Conservation (phyloP, 2,329 filamentous ascomycete genomes). For the Exophiala mesophila region DNA sequence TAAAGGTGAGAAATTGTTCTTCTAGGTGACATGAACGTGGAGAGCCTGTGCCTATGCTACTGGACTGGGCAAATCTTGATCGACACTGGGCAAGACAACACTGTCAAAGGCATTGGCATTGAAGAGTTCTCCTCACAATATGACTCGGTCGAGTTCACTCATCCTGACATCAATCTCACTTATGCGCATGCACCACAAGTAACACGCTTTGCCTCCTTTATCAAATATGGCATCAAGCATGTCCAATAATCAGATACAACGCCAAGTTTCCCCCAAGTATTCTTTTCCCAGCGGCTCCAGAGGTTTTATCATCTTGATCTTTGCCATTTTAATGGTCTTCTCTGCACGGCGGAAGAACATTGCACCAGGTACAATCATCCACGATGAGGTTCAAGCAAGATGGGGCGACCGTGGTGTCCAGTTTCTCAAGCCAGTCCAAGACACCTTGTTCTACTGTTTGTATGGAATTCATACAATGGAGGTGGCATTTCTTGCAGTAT, state of each 20-base stretch:
- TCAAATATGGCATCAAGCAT: no score
- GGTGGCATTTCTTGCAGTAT: conserved; percentile 13
- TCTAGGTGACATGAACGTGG: no score
- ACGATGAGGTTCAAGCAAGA: conserved; percentile 18
- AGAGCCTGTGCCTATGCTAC: no score
- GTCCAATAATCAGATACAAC: conserved; percentile 19
- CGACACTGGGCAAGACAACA: no score
- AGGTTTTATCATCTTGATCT: conserved; percentile 10
- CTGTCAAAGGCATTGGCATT: no score
- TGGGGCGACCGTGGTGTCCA: conserved; percentile 8
- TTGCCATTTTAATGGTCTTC: conserved; percentile 13
- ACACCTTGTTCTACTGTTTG: conserved; percentile 17
- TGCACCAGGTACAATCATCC: conserved; percentile 18
- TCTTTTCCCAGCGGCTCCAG: conserved; percentile 13
- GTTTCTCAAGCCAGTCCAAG: conserved; percentile 16
- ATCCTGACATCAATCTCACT: no score
- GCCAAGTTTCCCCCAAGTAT: conserved; percentile 19
- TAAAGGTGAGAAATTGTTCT: no score
- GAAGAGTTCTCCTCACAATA: no score
- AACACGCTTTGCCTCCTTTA: no score
- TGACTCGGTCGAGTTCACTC: no score
- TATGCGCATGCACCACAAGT: no score
- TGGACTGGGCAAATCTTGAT: no score
- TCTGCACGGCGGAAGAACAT: conserved; percentile 20
- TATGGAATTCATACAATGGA: conserved; percentile 13